These are phyloP conservation scores for Zancudomyces culisetae DNA, from an alignment of 371 early-diverging fungal genomes.

Conservation along the genomic window DNA sequence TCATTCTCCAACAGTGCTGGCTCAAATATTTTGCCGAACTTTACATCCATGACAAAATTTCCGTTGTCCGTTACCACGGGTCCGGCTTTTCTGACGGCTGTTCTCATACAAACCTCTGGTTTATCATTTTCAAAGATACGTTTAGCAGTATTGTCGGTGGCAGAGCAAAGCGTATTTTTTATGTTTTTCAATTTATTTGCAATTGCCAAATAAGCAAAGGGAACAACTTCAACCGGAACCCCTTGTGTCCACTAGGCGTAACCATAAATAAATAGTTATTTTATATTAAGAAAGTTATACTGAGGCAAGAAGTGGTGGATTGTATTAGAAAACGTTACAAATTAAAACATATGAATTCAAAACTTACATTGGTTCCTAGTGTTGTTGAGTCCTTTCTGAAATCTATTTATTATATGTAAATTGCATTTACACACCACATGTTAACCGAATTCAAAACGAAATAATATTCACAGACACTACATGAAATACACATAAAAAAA, in stretches of 20 bases:
- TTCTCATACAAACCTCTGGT: slow-evolving; percentile 44
- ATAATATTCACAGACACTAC: neutral
- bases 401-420: too few relatives aligned
- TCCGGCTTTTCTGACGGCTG: slow-evolving; percentile 76
- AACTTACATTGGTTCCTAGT: slow-evolving; percentile 47
- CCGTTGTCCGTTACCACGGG: slow-evolving; percentile 89
- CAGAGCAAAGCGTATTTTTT: neutral
- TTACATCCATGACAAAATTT: slow-evolving; percentile 77
- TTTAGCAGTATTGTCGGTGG: slow-evolving; percentile 1
- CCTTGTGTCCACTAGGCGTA: slow-evolving; percentile 49
- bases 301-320: neutral
- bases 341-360: neutral
- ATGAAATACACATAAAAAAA: neutral
- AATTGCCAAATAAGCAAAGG: slow-evolving; percentile 48
- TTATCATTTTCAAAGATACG: slow-evolving; percentile 20
- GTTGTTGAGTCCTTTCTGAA: slow-evolving; percentile 55
- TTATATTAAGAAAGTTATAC: neutral
- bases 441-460: slow-evolving; percentile 3
- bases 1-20: slow-evolving; percentile 31
- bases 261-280: neutral
- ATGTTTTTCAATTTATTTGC: slow-evolving; percentile 19
- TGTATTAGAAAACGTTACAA: neutral
- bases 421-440: too few relatives aligned
- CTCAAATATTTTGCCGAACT: slow-evolving; percentile 50
- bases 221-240: slow-evolving; percentile 77